phyloP scores from a whole-genome alignment of 352 stramenopile genomes.

The Elongisporangium prolatum region DNA sequence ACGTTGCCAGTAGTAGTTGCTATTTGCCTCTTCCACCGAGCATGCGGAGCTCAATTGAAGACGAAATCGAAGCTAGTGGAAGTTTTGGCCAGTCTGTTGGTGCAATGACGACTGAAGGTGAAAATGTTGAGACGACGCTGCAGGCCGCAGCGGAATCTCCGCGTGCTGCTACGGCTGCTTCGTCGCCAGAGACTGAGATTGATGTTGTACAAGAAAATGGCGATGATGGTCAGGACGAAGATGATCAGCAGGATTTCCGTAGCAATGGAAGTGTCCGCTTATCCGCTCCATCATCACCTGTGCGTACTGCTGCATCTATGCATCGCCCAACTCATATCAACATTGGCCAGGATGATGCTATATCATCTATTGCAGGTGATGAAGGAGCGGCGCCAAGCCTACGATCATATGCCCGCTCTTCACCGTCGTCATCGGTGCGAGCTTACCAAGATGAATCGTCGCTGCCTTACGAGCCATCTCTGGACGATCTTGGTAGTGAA shows the following conservation, averaged over 20 bases:
- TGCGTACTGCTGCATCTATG: constrained; percentile 24
- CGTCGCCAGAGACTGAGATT: constrained; percentile 62
- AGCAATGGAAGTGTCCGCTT: constrained; percentile 8
- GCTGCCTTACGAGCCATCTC: constrained; percentile 57
- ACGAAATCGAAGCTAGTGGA: constrained; percentile 31
- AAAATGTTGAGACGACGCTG: constrained; percentile 48
- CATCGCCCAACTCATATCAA: constrained; percentile 21
- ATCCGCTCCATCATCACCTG: constrained; percentile 31
- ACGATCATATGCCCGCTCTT: constrained; percentile 65
- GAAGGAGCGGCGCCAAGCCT: constrained; percentile 41
- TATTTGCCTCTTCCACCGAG: constrained; percentile 31
- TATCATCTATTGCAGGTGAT: constrained; percentile 49
- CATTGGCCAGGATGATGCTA: constrained; percentile 36
- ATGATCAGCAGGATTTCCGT: constrained; percentile 9
- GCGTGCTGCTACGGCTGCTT: constrained; percentile 28
- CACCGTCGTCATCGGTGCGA: constrained; percentile 72
- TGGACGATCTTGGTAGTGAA: constrained; percentile 61
- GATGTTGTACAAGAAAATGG: constrained; percentile 49
- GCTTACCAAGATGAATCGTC: constrained; percentile 78
- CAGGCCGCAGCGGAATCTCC: constrained; percentile 66
- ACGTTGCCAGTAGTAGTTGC: constrained; percentile 56
- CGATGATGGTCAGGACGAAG: constrained; percentile 30
- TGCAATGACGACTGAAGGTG: constrained; percentile 64
- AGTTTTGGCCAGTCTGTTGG: constrained; percentile 63
- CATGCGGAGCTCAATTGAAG: constrained; percentile 27